Conservation (phyloP, 306 rosid species). For the Begonia masoniana region DNA sequence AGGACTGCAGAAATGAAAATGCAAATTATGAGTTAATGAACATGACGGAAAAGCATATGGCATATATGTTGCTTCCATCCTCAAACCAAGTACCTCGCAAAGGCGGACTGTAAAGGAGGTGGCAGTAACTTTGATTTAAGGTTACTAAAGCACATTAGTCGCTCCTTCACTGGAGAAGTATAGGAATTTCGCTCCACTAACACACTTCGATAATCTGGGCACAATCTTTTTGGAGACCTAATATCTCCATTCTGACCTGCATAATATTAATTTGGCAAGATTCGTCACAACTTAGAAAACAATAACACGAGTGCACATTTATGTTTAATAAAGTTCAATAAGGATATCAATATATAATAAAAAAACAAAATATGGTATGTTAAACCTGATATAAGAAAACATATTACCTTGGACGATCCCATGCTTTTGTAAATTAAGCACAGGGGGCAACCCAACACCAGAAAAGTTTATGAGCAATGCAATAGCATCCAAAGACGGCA, state of each 20-base stretch:
- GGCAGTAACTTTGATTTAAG: slow-evolving; percentile 74
- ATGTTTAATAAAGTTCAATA: too few species aligned
- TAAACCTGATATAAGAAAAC: background rate
- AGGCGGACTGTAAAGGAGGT: slow-evolving; percentile 91
- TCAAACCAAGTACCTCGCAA: slow-evolving; percentile 59
- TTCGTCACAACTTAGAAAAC: too few species aligned
- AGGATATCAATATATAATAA: too few species aligned
- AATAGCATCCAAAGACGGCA: slow-evolving; percentile 95
- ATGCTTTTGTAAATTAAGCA: slow-evolving; percentile 56
- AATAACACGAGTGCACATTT: background rate
- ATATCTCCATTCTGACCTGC: slow-evolving; percentile 74
- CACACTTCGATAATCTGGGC: slow-evolving; percentile 56
- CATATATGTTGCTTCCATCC: too few species aligned
- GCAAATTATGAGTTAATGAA: slow-evolving; percentile 1
- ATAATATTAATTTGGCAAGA: too few species aligned
- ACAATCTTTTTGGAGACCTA: slow-evolving; percentile 71
- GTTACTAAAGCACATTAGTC: slow-evolving; percentile 48
- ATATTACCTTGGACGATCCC: slow-evolving; percentile 55
- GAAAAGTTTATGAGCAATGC: slow-evolving; percentile 64
- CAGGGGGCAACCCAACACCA: slow-evolving; percentile 61
- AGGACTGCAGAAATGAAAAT: slow-evolving; percentile 50
- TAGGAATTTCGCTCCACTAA: slow-evolving; percentile 65
- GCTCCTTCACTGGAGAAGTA: slow-evolving; percentile 87
- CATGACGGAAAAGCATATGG: too few species aligned
- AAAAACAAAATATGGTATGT: too few species aligned